Conservation (phyloP, 345 rosid species). For the Eucalyptus curtisii region DNA sequence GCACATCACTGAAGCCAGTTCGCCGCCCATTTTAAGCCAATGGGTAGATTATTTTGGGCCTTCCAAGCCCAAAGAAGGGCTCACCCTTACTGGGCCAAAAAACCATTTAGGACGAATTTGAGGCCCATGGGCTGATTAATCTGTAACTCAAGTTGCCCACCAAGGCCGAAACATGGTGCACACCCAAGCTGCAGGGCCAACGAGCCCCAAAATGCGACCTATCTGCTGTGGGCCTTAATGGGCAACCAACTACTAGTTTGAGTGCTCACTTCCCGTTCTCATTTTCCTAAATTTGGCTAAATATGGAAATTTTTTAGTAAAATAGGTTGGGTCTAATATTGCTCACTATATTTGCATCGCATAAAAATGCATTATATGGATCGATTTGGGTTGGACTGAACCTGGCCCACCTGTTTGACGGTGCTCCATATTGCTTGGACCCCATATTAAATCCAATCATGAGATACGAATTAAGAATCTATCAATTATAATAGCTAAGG, state of each 20-base stretch:
- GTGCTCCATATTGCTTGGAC: rapidly evolving
- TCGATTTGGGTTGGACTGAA: rapidly evolving
- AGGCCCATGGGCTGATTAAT: not conserved
- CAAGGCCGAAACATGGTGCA: not conserved
- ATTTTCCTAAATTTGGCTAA: too few species aligned
- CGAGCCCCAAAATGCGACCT: not conserved
- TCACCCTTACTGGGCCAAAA: not conserved
- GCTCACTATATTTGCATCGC: too few species aligned
- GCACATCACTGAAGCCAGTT: not conserved
- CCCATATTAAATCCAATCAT: not conserved
- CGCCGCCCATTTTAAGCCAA: not conserved
- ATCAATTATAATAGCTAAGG: not conserved
- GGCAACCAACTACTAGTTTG: not conserved
- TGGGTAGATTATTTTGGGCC: not conserved
- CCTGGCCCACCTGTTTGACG: rapidly evolving
- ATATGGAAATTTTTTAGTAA: rapidly evolving
- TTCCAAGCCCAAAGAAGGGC: not conserved
- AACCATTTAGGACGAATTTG: not conserved
- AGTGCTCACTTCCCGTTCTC: not conserved
- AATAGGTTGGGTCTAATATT: rapidly evolving
- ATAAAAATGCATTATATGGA: too few species aligned
- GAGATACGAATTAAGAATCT: too few species aligned
- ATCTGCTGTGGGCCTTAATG: not conserved
- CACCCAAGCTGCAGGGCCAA: not conserved
- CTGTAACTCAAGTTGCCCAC: not conserved